Base-by-base conservation (phyloP, 2,329 filamentous ascomycete genomes). In the Paraphaeosphaeria sporulosa region DNA sequence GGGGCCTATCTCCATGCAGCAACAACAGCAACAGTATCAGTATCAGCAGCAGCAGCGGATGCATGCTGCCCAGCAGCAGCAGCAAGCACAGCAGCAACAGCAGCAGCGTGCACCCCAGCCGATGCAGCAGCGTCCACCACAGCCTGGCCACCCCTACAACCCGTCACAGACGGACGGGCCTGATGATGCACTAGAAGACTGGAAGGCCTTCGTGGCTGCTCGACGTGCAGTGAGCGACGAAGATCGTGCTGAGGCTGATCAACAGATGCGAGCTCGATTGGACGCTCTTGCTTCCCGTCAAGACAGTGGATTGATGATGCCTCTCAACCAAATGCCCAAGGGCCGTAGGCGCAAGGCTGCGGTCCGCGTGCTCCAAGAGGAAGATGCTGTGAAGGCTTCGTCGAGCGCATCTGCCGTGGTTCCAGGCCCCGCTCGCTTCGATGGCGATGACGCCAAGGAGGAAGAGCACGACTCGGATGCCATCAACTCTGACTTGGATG, bases 401-500 rank as follows among this genome's bases (percentile, higher is more conserved):
- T 65, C 65, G 44, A 57, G 53, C 23, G 46, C 65, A n/a, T 53
- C 60, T 19, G 52, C 61, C 25, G 65, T 70, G 25, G 64, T 4
- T 9, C 1, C 52, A 6, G 42, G 59, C 12, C 77, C 82, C 13
- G 75, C 80, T 38, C 81, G 82, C 58, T 76, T 84, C 32, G 85
- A 88, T 67, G 90, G 89, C 4, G 76, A 76, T 23, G 87, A 87
- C 23, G 82, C 86, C 6, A 87, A 88, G 47, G 87, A 86, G 47
- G 75, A 80, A 15, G 79, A 83, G 44, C 78, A 78, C 48, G 77
- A 80, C 13, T 94, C 97, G 65, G 94, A 97, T 76, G 95, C 94
- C 1, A 99, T 99, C 81, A 99, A 99, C 78, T 98, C 95, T 0
- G 95, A 99, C 71, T 88, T 99, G 3, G 95, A 99, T 75, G 95